Evolutionary conservation across 768 basidiomycete genomes (phyloP).

Genomic region (Lactifluus rugatus): DNA sequence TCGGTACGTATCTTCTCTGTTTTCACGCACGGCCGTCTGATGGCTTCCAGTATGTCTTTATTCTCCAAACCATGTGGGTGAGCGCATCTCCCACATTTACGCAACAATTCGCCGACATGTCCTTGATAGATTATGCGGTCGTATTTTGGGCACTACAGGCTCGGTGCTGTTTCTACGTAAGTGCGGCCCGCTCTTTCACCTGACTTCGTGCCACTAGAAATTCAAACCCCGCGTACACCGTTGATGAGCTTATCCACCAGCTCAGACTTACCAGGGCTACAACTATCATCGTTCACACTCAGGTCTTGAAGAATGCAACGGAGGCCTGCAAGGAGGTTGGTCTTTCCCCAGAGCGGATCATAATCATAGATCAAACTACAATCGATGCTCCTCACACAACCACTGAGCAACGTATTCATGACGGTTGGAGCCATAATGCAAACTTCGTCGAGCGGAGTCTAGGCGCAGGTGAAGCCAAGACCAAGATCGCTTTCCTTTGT

Average conservation of each 20-base stretch:
- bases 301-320: constrained; percentile 3
- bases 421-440: constrained; percentile 1
- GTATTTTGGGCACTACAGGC: constrained; percentile 46
- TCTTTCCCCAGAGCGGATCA: constrained; percentile 4
- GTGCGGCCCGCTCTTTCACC: constrained; percentile 14
- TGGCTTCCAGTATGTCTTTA: constrained; percentile 43
- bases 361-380: constrained; percentile 8
- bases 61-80: constrained; percentile 57
- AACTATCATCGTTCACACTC: constrained; percentile 8
- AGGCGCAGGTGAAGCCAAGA: constrained; percentile 26
- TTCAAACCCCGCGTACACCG: constrained; percentile 30
- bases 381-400: constrained; percentile 6
- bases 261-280: constrained; percentile 23
- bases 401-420: constrained; percentile 7
- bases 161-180: constrained; percentile 52
- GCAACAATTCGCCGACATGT: neutral
- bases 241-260: constrained; percentile 28
- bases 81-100: constrained; percentile 11
- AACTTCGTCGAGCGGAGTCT: constrained; percentile 12
- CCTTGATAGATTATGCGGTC: constrained; percentile 39
- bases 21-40: neutral
- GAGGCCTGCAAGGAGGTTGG: constrained; percentile 9
- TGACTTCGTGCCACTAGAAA: neutral
- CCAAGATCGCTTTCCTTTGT: constrained; percentile 53
- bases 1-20: constrained; percentile 32